Percentiles rank a stretch among this genome's conserved stretches.
Conservation (phyloP, 2,329 filamentous ascomycete genomes). For the Thermomyces lanuginosus region DNA sequence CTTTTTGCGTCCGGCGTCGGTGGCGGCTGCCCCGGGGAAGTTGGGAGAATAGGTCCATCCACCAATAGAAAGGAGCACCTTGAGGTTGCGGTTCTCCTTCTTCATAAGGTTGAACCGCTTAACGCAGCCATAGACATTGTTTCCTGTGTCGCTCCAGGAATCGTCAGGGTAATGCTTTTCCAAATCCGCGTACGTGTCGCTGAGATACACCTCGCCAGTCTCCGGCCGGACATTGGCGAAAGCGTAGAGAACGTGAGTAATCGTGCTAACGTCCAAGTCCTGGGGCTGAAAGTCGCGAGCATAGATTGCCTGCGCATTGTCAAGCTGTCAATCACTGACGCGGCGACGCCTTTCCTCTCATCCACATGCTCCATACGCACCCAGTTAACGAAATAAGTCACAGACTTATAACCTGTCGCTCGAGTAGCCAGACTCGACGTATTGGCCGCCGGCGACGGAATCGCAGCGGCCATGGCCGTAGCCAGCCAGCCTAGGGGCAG, state of each 20-base stretch:
- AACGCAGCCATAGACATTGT: slow-evolving; percentile 55
- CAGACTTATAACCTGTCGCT: slow-evolving; percentile 12
- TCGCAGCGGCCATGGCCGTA: slow-evolving; percentile 2
- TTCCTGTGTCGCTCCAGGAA: slow-evolving; percentile 49
- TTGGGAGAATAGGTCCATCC: slow-evolving; percentile 66
- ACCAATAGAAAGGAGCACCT: slow-evolving; percentile 67
- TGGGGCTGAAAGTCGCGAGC: slow-evolving; percentile 71
- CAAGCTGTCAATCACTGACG: slow-evolving; percentile 2
- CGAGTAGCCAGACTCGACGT: not conserved
- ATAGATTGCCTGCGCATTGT: slow-evolving; percentile 52
- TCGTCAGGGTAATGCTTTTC: slow-evolving; percentile 55
- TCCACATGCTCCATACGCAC: slow-evolving; percentile 12
- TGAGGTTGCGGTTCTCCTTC: slow-evolving; percentile 58
- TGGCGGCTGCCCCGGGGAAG: slow-evolving; percentile 51
- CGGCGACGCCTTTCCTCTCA: not conserved
- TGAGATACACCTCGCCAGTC: slow-evolving; percentile 62
- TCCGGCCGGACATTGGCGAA: slow-evolving; percentile 76
- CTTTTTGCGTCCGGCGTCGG: slow-evolving; percentile 38
- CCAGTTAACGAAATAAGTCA: slow-evolving; percentile 34
- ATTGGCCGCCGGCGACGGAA: slow-evolving; percentile 1
- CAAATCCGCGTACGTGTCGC: slow-evolving; percentile 51
- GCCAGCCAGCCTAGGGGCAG: slow-evolving; percentile 2
- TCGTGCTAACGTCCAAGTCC: slow-evolving; percentile 59
- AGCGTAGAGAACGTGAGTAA: slow-evolving; percentile 80
- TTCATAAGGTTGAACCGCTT: slow-evolving; percentile 39